Evolutionary conservation across 768 basidiomycete species (phyloP).

Genomic region (Phlebiopsis flavidoalba): DNA sequence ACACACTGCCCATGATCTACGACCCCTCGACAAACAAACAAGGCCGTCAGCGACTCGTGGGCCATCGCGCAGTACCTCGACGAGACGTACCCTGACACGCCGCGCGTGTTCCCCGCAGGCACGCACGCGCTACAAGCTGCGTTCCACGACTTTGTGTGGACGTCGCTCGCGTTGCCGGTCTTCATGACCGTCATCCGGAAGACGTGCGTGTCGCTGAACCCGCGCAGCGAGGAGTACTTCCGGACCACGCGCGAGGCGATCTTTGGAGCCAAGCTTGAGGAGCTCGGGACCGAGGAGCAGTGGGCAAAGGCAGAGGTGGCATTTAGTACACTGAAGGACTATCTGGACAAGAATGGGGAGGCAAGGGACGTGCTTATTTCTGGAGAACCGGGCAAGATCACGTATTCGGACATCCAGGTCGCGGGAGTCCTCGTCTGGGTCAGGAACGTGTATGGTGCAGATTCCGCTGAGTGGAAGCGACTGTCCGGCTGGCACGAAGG

Average conservation of each 20-base stretch:
- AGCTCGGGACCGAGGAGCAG: conserved; percentile 25
- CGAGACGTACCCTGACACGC: conserved; percentile 39
- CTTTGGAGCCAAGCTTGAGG: conserved; percentile 34
- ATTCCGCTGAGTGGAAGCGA: conserved; percentile 39
- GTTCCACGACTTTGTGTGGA: conserved; percentile 19
- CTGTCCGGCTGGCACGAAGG: conserved; percentile 35
- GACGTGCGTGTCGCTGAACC: conserved; percentile 19
- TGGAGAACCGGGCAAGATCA: conserved; percentile 25
- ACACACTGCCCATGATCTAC: conserved; percentile 48
- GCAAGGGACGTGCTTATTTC: conserved; percentile 21
- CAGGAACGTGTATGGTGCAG: conserved; percentile 29
- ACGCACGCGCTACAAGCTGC: conserved; percentile 35
- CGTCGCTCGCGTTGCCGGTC: background rate
- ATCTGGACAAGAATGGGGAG: conserved; percentile 10
- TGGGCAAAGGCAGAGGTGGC: conserved; percentile 34
- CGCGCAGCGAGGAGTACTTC: conserved; percentile 35
- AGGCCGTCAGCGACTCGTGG: conserved; percentile 36
- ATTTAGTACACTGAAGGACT: conserved; percentile 22
- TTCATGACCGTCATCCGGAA: conserved; percentile 2
- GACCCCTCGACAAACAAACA: conserved; percentile 37
- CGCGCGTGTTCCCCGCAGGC: conserved; percentile 32
- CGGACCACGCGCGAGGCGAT: conserved; percentile 27
- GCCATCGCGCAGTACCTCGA: conserved; percentile 49
- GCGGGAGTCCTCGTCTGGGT: conserved; percentile 24
- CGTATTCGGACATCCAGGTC: conserved; percentile 37